Percentiles rank a stretch among this genome's conserved stretches.
These are phyloP conservation scores for Teratosphaeria zuluensis DNA, from an alignment of 2,329 filamentous ascomycete genomes.

Conservation along the genomic window DNA sequence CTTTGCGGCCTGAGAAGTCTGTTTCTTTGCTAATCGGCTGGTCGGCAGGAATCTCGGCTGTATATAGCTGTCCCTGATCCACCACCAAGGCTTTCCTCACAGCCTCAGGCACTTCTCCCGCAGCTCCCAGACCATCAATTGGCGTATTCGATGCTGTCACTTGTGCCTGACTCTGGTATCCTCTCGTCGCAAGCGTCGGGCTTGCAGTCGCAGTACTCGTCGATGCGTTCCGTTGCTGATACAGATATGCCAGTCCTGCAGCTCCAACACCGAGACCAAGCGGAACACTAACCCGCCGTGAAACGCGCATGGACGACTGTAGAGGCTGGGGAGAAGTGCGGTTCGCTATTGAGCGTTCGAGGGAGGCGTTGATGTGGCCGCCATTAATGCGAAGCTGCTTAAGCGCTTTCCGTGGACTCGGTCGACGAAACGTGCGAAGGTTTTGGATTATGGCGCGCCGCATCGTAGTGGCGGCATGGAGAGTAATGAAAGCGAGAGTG, in stretches of 20 bases:
- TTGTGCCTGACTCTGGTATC: constrained; percentile 23
- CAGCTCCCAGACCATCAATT: constrained; percentile 10
- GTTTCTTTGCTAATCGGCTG: constrained; percentile 81
- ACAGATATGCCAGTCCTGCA: constrained; percentile 66
- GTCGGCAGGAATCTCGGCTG: constrained; percentile 74
- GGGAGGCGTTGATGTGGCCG: constrained; percentile 34
- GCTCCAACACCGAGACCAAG: constrained; percentile 59
- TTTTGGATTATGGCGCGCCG: constrained; percentile 62
- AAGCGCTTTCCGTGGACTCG: constrained; percentile 50
- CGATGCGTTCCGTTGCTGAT: constrained; percentile 31
- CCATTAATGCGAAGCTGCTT: constrained; percentile 35
- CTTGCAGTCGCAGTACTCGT: constrained; percentile 5
- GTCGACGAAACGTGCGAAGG: constrained; percentile 58
- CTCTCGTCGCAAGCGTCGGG: constrained; percentile 20
- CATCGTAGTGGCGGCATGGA: constrained; percentile 43
- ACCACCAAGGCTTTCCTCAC: constrained; percentile 66
- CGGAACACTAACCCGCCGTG: constrained; percentile 55
- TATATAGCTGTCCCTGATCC: constrained; percentile 82
- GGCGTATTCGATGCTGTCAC: constrained; percentile 13
- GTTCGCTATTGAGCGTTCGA: constrained; percentile 35
- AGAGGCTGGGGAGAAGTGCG: constrained; percentile 35
- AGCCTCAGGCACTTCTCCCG: constrained; percentile 42
- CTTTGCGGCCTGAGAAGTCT: constrained; percentile 71
- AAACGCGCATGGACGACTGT: constrained; percentile 63
- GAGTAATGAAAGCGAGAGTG: constrained; percentile 1